These are phyloP conservation scores for Coffea eugenioides DNA, from an alignment of 257 asterid species.

Conservation along the genomic window DNA sequence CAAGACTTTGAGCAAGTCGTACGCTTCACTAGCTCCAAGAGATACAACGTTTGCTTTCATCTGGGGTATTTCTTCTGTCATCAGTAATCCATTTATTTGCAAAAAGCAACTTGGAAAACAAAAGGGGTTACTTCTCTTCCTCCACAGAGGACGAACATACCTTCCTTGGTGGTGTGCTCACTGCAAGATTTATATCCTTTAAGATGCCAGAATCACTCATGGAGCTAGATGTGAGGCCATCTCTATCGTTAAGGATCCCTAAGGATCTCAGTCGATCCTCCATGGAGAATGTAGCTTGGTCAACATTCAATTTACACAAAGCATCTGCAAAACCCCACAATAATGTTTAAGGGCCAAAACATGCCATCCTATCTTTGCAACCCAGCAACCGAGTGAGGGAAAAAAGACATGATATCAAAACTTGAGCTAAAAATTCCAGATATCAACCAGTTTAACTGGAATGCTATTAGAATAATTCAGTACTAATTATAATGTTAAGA, in stretches of 20 bases:
- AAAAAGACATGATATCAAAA: too few relatives aligned
- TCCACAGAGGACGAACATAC: conserved; percentile 29
- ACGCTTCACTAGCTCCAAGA: conserved; percentile 62
- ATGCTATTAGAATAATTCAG: background rate
- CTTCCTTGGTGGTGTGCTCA: conserved; percentile 56
- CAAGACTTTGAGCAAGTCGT: conserved; percentile 54
- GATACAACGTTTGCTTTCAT: conserved; percentile 56
- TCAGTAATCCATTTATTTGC: background rate
- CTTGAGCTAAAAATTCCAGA: background rate
- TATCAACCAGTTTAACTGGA: background rate
- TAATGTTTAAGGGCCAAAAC: background rate
- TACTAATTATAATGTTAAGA: background rate
- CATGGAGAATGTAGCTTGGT: conserved; percentile 58
- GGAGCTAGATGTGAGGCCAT: conserved; percentile 35
- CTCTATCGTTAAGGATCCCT: conserved; percentile 53
- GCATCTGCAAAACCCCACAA: conserved; percentile 19
- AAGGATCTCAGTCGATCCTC: conserved; percentile 74
- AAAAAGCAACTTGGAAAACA: background rate
- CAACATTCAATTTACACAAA: conserved; percentile 41
- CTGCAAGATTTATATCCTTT: conserved; percentile 60
- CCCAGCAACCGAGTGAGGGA: too few relatives aligned
- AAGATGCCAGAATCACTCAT: conserved; percentile 38
- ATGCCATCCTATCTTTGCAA: background rate
- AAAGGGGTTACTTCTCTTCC: background rate
- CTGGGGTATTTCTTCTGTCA: conserved; percentile 31